Base-by-base conservation (phyloP, 2,329 filamentous ascomycete species). In the Trichoderma gracile region DNA sequence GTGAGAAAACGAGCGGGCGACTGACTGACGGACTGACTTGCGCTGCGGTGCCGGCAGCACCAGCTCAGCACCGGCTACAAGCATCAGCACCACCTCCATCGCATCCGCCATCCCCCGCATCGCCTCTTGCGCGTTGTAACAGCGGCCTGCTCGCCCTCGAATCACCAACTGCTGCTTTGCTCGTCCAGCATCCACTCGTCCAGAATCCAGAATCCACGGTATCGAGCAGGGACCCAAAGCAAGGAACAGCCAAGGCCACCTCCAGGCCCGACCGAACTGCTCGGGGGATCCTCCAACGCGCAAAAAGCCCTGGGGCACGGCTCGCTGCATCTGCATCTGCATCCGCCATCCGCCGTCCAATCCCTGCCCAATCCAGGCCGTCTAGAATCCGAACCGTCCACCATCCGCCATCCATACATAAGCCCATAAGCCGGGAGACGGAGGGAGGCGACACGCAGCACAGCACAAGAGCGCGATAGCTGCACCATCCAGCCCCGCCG, bases 261-360 rank as follows among this genome's bases (percentile, higher is more conserved):
- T 27, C 25, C 25, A 33, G 30, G 33, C 33, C 33, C 33, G 33
- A 10, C 33, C 33, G 45, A 59, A 49, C 56, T 47, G 30, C 45
- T 42, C 19, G 43, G 56, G 56, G 9, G 21, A 49, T 59, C 56
- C 56, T 30, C 56, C 19, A 38, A 10, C 33, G 21, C 47, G 55
- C 55, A 58, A 58, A 58, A 58, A 46, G 43, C 55, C 43, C 56
- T 49, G 56, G 56, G 56, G 53, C 53, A 19, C 25, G 42, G 54
- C 54, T n/a, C 45, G 54, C 25, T 46, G 38, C 47, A 43, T 52
- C 21, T 60, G 47, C 46, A 47, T 30, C 30, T 60, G 47, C 57
- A 52, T 60, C 57, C 33, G 21, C 21, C 15, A 17, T 52, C 47
- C 47, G 33, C 33, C 33, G 33, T 38, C 33, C 33, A 38, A 38